Evolutionary conservation across 495 filamentous ascomycete genomes (phyloP), one percentile per base, ranked within the genome.

Genomic region (Polyplosphaeria fusca): DNA sequence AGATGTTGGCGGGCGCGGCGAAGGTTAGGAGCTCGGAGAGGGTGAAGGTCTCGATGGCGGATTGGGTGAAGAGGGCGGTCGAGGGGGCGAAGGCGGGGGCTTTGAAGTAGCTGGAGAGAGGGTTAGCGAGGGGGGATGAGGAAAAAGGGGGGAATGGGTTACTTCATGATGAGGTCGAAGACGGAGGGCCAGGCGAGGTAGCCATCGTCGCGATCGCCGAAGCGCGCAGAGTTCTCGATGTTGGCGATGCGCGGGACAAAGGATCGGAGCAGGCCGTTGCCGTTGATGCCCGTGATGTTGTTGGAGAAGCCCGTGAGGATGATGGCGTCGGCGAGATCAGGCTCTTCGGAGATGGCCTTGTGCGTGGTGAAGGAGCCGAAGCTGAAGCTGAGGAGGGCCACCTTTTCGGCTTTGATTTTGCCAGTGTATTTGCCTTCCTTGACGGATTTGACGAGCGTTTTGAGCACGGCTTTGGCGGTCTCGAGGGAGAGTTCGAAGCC

Each of bases 31-130:
- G 63, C 52, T 74, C 71, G 14, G 37, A 55, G 24, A 70, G 25
- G 14, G 54, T 43, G 39, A 70, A 67, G 9, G 71, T 66, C 19
- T 64, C n/a, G 41, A 68, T 70, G 47, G 52, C 62, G 9, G 25
- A 43, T 12, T 72, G 65, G 20, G 67, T 63, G 48, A 59, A 71
- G 41, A 54, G 22, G 5, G 63, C 70, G 0, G 68, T 55, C 2
- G 32, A 18, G 4, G 40, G 16, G 37, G 66, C 61, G 55, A 67
- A 74, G 53, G 61, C 42, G 25, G 69, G 69, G 3, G 50, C 53
- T 32, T 70, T 66, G 68, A 74, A 71, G 63, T 71, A 74, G 32
- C 70, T 72, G 38, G 9, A 23, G 12, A 23, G 1, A 5, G 12
- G 4, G 51, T 5, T 50, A 24, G 9, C 5, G 24, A n/a, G 22